Percentiles rank a stretch among this genome's conserved stretches.
Evolutionary conservation across 2,329 filamentous ascomycete species (phyloP).

Genomic region (Colletotrichum limetticola): DNA sequence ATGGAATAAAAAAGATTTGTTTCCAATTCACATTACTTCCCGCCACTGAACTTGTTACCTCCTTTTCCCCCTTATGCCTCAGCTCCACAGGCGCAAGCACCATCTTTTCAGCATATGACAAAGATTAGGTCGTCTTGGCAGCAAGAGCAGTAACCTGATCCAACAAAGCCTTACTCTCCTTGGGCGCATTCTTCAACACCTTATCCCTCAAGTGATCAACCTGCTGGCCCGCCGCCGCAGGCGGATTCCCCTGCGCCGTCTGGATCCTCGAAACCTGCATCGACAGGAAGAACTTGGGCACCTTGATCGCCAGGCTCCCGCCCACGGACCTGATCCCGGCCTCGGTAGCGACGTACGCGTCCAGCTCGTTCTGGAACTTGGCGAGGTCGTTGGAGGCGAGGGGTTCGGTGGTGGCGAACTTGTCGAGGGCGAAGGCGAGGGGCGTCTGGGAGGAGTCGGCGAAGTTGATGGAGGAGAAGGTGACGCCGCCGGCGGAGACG

Average conservation of each 20-base stretch:
- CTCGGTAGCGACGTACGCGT: constrained; percentile 69
- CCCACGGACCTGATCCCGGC: constrained; percentile 65
- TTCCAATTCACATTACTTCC: constrained; percentile 22
- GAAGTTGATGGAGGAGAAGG: constrained; percentile 68
- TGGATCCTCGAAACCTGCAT: constrained; percentile 69
- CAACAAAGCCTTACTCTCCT: constrained; percentile 58
- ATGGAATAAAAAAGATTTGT: constrained; percentile 20
- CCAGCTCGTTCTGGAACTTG: constrained; percentile 62
- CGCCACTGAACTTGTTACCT: background rate
- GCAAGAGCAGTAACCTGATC: constrained; percentile 61
- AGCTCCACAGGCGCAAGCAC: fast-evolving
- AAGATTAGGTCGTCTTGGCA: constrained; percentile 16
- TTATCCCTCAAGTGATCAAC: constrained; percentile 68
- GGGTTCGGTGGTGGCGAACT: constrained; percentile 62
- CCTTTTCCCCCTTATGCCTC: background rate
- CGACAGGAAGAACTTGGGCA: constrained; percentile 71
- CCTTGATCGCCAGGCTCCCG: constrained; percentile 66
- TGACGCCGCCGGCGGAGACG: constrained; percentile 60
- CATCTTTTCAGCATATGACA: too few species aligned
- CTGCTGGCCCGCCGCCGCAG: constrained; percentile 60
- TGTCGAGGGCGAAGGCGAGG: constrained; percentile 63
- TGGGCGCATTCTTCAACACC: constrained; percentile 64
- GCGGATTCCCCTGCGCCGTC: constrained; percentile 67
- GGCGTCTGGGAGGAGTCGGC: constrained; percentile 57
- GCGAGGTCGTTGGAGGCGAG: constrained; percentile 61